Evolutionary conservation across 805 yeast genomes (phyloP), one percentile per base, ranked within the genome.

Genomic region (Grigorovia transvaalensis): DNA sequence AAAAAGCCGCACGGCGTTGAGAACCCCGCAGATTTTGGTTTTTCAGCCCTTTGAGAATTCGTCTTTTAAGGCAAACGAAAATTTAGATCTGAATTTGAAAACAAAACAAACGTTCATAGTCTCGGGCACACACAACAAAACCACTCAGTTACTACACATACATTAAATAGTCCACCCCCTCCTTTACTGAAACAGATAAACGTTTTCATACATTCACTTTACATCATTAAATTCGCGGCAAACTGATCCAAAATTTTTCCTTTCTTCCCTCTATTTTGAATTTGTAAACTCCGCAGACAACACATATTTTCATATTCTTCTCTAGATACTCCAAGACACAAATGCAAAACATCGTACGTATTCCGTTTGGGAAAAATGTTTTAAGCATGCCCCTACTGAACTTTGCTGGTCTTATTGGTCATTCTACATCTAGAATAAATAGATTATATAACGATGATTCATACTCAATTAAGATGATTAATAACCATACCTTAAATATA

Each of bases 371-470:
- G 12, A 38, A 38, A 8, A 38, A 38, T 13, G 15, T 38, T 18
- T 46, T 46, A 38, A 46, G 38, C 29, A 46, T 46, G 13, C 62
- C 59, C n/a, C 51, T 66, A 42, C 45, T 54, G 30, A 61, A 59
- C 48, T 61, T 66, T 45, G 70, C 70, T 1, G 61, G 65, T 20
- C 74, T 64, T 19, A 62, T 88, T 33, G 99, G 99, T 2, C 95
- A 90, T 69, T 77, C 72, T 56, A 67, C 88, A 0, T 80, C 85
- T 47, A 74, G 99, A 49, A 85, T 87, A 53, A 88, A 82, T 63
- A 73, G 98, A 53, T 57, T 76, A 41, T 77, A 77, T 60, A 93
- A 91, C 66, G 98, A 91, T 66, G 99, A 91, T 69, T 72, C 80
- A 46, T 85, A 79, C 66, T 77, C 79, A 49, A 87, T 89, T 19